These are phyloP conservation scores for Penicilliopsis zonata DNA, from an alignment of 495 filamentous ascomycete species.

Conservation along the genomic window DNA sequence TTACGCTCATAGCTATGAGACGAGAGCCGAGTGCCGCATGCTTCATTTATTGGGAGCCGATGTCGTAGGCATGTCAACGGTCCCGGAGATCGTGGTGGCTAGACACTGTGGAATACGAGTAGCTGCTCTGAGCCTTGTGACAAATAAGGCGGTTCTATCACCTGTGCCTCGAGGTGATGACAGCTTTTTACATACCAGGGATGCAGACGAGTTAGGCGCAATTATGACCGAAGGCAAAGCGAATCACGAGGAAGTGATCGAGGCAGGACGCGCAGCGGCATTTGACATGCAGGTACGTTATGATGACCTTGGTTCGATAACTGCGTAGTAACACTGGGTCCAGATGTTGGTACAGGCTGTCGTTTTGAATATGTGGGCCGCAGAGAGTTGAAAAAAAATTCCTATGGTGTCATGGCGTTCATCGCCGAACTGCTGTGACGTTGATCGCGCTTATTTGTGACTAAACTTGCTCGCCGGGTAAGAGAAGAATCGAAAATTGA, in stretches of 20 bases:
- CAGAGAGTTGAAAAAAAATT: no score
- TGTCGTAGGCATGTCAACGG: conserved; percentile 69
- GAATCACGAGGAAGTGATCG: conserved; percentile 61
- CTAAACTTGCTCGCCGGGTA: background rate
- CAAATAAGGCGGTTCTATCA: conserved; percentile 57
- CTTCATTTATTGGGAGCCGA: conserved; percentile 55
- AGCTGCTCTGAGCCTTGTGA: conserved; percentile 67
- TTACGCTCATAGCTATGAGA: conserved; percentile 49
- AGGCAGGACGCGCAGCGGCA: conserved; percentile 49
- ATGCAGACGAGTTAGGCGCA: conserved; percentile 36
- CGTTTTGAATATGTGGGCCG: no score
- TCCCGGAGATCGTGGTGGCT: conserved; percentile 65
- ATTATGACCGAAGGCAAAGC: conserved; percentile 54
- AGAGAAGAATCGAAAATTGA: conserved; percentile 1
- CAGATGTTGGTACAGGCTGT: conserved; percentile 29
- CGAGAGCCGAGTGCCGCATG: conserved; percentile 66
- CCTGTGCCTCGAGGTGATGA: conserved; percentile 51
- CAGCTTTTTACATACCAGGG: conserved; percentile 24
- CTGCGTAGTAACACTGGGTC: conserved; percentile 9
- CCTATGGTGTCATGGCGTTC: no score
- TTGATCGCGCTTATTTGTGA: background rate
- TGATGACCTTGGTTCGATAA: background rate
- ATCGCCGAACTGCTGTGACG: background rate
- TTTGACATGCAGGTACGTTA: conserved; percentile 54
- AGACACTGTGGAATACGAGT: conserved; percentile 58